Conservation (phyloP, 202 grass and related monocot species). For the Panicum virgatum region DNA sequence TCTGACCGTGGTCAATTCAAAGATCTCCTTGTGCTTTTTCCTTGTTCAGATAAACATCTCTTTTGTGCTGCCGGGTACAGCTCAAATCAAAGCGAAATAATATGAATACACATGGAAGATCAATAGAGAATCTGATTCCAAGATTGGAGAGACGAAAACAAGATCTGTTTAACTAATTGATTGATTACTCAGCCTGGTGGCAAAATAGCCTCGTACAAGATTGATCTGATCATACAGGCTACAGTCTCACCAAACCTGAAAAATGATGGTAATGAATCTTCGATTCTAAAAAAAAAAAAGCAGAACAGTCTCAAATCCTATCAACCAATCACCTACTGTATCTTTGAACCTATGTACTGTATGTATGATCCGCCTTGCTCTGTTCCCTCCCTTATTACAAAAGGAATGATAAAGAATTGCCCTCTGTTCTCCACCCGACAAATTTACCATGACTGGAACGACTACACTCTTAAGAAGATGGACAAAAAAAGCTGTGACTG, state of each 20-base stretch:
- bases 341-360: constrained; percentile 26
- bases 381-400: constrained; percentile 15
- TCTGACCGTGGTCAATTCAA: constrained; percentile 40
- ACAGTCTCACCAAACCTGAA: constrained; percentile 1
- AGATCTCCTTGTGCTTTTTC: constrained; percentile 7
- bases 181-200: background rate
- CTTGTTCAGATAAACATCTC: background rate
- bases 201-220: constrained; percentile 27
- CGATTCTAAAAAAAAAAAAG: constrained; percentile 19
- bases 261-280: constrained; percentile 17
- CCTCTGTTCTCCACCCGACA: constrained; percentile 32
- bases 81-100: background rate
- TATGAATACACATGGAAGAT: background rate
- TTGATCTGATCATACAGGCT: background rate
- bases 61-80: background rate
- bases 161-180: background rate
- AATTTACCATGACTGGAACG: background rate
- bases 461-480: background rate
- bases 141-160: background rate
- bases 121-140: constrained; percentile 26
- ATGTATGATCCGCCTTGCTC: background rate
- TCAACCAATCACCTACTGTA: constrained; percentile 30
- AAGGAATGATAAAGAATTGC: background rate
- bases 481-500: background rate
- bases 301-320: constrained; percentile 22